phyloP scores from a whole-genome alignment of 495 filamentous ascomycete genomes.

The Neohortaea acidophila region DNA sequence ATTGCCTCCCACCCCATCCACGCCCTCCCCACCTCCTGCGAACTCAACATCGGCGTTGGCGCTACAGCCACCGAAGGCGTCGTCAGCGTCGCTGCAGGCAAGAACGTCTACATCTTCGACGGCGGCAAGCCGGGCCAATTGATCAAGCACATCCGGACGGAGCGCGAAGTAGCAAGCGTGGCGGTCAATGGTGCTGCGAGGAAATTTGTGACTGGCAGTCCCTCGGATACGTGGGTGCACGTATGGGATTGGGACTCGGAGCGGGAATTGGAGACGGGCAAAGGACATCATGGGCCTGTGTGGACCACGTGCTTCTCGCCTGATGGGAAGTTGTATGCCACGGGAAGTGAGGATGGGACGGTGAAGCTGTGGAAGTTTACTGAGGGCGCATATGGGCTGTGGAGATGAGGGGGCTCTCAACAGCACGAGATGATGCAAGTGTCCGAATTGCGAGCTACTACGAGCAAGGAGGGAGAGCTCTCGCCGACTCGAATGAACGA shows the following conservation, averaged over 20 bases:
- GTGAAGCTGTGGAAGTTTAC: slow-evolving; percentile 84
- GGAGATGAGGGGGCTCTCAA: slow-evolving; percentile 40
- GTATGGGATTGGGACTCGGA: slow-evolving; percentile 76
- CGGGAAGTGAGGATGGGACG: slow-evolving; percentile 91
- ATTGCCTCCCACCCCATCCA: slow-evolving; percentile 59
- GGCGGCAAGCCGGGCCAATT: slow-evolving; percentile 51
- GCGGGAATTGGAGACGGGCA: slow-evolving; percentile 72
- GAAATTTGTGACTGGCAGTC: slow-evolving; percentile 75
- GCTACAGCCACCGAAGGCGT: slow-evolving; percentile 27
- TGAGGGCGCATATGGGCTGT: slow-evolving; percentile 50
- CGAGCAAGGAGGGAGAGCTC: too few relatives aligned
- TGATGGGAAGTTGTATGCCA: slow-evolving; percentile 88
- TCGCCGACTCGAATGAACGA: too few relatives aligned
- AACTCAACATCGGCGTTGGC: slow-evolving; percentile 59
- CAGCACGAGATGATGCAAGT: too few relatives aligned
- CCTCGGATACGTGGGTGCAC: slow-evolving; percentile 82
- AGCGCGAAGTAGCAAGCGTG: slow-evolving; percentile 76
- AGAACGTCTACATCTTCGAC: slow-evolving; percentile 84
- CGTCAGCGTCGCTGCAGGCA: slow-evolving; percentile 61
- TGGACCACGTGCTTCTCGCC: slow-evolving; percentile 92
- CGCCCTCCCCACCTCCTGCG: slow-evolving; percentile 77
- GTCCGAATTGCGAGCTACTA: too few relatives aligned
- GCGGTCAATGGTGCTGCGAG: slow-evolving; percentile 67
- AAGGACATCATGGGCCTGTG: slow-evolving; percentile 92
- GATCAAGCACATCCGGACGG: slow-evolving; percentile 59